phyloP scores from a whole-genome alignment of 495 filamentous ascomycete species.

The Bacidia rubella region DNA sequence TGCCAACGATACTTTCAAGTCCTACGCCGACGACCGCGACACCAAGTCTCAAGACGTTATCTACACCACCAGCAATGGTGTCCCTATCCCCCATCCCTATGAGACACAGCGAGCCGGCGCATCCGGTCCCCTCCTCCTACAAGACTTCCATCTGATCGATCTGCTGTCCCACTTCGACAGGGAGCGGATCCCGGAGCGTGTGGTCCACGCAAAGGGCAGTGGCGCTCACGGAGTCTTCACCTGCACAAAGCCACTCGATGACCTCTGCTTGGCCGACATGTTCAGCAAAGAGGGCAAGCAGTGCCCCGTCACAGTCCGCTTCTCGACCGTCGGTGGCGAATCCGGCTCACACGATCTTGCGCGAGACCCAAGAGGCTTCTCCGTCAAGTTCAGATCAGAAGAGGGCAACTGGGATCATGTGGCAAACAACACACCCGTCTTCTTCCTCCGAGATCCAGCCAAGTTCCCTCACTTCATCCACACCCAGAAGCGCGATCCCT shows the following conservation, averaged over 20 bases:
- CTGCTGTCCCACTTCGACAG: slow-evolving; percentile 57
- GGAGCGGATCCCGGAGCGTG: slow-evolving; percentile 55
- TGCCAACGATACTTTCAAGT: slow-evolving; percentile 5
- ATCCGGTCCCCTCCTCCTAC: slow-evolving; percentile 46
- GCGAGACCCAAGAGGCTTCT: slow-evolving; percentile 57
- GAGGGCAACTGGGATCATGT: slow-evolving; percentile 74
- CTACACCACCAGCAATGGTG: slow-evolving; percentile 39
- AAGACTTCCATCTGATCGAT: slow-evolving; percentile 50
- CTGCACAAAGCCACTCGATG: slow-evolving; percentile 50
- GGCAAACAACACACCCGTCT: slow-evolving; percentile 59
- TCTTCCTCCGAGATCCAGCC: slow-evolving; percentile 68
- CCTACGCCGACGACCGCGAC: slow-evolving; percentile 34
- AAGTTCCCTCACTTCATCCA: slow-evolving; percentile 70
- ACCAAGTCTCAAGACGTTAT: slow-evolving; percentile 30
- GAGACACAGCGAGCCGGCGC: slow-evolving; percentile 38
- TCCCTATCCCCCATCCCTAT: slow-evolving; percentile 37
- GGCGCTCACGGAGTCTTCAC: slow-evolving; percentile 69
- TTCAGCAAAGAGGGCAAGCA: slow-evolving; percentile 53
- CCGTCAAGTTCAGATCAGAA: slow-evolving; percentile 68
- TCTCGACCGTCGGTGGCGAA: slow-evolving; percentile 61
- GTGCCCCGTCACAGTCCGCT: slow-evolving; percentile 47
- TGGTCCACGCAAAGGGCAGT: slow-evolving; percentile 71
- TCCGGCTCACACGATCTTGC: slow-evolving; percentile 56
- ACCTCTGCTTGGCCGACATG: slow-evolving; percentile 44
- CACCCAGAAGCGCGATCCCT: slow-evolving; percentile 64